Conservation (phyloP, 139 green algal genomes). For the Auxenochlorella pyrenoidosa region DNA sequence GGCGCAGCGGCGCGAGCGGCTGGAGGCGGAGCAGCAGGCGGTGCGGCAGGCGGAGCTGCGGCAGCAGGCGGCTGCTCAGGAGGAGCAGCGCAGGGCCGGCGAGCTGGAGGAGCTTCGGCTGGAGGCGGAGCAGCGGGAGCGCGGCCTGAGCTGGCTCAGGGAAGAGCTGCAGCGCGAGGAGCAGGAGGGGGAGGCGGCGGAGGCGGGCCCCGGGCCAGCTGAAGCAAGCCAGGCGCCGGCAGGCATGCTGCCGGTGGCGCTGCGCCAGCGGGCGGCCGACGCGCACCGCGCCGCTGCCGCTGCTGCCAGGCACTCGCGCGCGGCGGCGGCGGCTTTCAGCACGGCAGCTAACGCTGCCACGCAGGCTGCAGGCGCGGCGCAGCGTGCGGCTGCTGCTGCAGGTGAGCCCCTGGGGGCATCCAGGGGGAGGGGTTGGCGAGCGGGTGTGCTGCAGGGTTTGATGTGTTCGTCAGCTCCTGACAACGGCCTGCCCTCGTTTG, state of each 20-base stretch:
- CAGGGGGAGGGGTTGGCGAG: no score
- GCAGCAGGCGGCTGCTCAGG: neutral
- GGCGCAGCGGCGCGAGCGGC: neutral
- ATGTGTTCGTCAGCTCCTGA: no score
- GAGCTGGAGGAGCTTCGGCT: neutral
- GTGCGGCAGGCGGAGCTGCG: neutral
- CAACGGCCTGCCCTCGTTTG: no score
- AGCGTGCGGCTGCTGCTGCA: neutral
- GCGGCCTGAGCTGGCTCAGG: neutral
- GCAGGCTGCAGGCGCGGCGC: neutral
- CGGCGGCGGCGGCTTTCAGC: neutral
- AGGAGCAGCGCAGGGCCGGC: neutral
- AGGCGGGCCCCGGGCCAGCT: neutral
- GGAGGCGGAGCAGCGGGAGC: neutral
- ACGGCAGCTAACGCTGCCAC: neutral
- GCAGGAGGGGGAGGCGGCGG: neutral
- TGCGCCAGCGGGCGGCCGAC: neutral
- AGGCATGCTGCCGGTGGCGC: neutral
- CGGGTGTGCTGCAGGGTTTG: no score
- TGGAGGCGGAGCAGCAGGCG: neutral
- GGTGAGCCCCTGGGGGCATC: no score
- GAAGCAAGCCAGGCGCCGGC: neutral
- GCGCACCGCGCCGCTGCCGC: slow-evolving; percentile 11
- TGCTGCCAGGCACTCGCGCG: neutral
- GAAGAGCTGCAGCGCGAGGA: slow-evolving; percentile 15